Evolutionary conservation across 2,329 filamentous ascomycete genomes (phyloP).

Genomic region (Neoscytalidium dimidiatum): DNA sequence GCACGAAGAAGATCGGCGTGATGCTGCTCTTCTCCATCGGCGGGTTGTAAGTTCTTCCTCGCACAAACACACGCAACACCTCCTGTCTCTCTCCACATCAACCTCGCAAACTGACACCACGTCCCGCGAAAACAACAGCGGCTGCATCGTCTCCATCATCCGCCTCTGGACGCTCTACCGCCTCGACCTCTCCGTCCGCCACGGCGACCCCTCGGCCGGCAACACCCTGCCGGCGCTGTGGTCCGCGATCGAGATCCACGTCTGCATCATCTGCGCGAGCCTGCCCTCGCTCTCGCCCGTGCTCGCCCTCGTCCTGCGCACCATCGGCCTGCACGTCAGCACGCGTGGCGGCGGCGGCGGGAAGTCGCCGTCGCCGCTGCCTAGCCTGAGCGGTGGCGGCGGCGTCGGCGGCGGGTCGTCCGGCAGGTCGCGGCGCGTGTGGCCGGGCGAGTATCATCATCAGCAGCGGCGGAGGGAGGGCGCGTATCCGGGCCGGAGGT

Average conservation of each 20-base stretch:
- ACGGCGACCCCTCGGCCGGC: not conserved
- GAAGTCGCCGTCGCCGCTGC: not conserved
- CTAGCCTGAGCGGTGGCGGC: no score
- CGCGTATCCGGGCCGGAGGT: not conserved
- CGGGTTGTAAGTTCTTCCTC: slow-evolving; percentile 13
- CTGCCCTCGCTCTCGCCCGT: not conserved
- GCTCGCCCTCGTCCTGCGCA: not conserved
- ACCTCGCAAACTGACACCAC: not conserved
- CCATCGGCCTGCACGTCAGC: not conserved
- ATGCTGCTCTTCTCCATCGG: slow-evolving; percentile 6
- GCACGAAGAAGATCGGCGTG: not conserved
- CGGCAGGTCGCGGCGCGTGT: not conserved
- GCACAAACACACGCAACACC: not conserved
- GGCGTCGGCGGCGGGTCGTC: not conserved
- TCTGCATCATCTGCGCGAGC: slow-evolving; percentile 30
- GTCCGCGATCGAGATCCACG: slow-evolving; percentile 5
- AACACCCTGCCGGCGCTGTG: slow-evolving; percentile 3
- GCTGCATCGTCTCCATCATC: slow-evolving; percentile 8
- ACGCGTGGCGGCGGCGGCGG: not conserved
- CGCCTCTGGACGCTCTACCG: slow-evolving; percentile 22
- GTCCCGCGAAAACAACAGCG: not conserved
- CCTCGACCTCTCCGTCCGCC: not conserved
- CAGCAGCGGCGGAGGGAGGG: not conserved
- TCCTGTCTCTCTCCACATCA: not conserved
- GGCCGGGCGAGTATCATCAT: no score